Base-by-base conservation (phyloP, 805 yeast species). In the Yarrowia sp. region DNA sequence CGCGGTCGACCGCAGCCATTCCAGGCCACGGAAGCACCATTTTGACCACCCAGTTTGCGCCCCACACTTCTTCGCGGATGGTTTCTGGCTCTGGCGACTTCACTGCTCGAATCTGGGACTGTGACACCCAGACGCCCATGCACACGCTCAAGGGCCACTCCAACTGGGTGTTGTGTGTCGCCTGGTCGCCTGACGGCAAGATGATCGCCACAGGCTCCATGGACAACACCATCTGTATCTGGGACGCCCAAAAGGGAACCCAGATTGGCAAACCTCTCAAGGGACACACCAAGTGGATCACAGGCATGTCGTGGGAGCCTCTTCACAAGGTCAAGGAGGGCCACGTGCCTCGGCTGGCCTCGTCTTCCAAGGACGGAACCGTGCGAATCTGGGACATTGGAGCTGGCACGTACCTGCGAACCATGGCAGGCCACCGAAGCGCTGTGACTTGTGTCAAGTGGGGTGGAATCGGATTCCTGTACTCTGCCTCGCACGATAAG, bases 61-160 rank as follows among this genome's bases (percentile, higher is more conserved):
- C 99, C 40, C 84, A 90, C 74, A 88, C 93, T 16, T 86, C 94
- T 16, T 84, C 93, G 2, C 82, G 91, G 73, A 87, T 93, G 89
- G 95, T 91, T 49, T 90, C 98, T 0, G 99, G 99, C 45, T 91
- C 97, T 7, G 99, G 99, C 55, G 99, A 95, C 78, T 86, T 89
- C 45, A 93, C 98, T 9, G 98, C 98, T 2, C 83, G 98, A 76
- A 85, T 94, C 59, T 95, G 99, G 99, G 98, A 93, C 79, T 90
- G 97, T 78, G 89, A 92, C 74, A 93, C 98, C 0, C 95, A 91
- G 73, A 95, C 99, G 0, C 97, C 97, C 9, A 81, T 88, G 75
- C 84, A 86, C 71, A 91, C 97, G 0, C 80, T 95, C 66, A 75
- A 82, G 5, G 98, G 98, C 0, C 99, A 95, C 75, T 81, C 86